These are phyloP conservation scores for Lycium barbarum DNA, from an alignment of 257 asterid genomes.

Conservation along the genomic window DNA sequence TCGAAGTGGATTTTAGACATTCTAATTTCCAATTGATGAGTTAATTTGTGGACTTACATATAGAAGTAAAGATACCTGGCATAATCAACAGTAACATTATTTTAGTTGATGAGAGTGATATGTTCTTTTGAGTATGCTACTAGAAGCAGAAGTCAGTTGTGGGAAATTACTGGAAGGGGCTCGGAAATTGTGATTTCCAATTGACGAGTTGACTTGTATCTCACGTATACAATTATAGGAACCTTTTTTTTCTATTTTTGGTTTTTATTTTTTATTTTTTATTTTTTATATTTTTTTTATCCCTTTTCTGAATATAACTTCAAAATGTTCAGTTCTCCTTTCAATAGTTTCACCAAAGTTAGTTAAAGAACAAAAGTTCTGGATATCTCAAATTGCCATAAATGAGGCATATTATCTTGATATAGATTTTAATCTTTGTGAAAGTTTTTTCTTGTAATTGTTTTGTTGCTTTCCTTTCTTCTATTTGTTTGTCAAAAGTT, in stretches of 20 bases:
- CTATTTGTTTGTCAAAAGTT: not conserved
- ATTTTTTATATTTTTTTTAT: too few relatives aligned
- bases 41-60: not conserved
- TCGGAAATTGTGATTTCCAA: not conserved
- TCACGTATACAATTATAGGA: not conserved
- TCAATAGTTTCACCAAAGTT: not conserved
- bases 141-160: not conserved
- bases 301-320: not conserved
- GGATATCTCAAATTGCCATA: not conserved
- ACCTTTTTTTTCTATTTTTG: not conserved
- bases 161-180: not conserved
- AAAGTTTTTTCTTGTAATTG: not conserved
- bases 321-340: not conserved
- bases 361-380: not conserved
- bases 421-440: not conserved
- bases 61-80: not conserved
- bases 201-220: not conserved
- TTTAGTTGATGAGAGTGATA: conserved; percentile 5
- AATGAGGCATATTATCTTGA: conserved; percentile 19
- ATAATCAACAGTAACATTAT: not conserved
- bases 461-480: not conserved
- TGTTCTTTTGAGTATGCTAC: not conserved
- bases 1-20: conserved; percentile 12
- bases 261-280: not conserved
- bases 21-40: too few relatives aligned